Conservation (phyloP, 208 protist genomes). For the Zelonia costaricensis region DNA sequence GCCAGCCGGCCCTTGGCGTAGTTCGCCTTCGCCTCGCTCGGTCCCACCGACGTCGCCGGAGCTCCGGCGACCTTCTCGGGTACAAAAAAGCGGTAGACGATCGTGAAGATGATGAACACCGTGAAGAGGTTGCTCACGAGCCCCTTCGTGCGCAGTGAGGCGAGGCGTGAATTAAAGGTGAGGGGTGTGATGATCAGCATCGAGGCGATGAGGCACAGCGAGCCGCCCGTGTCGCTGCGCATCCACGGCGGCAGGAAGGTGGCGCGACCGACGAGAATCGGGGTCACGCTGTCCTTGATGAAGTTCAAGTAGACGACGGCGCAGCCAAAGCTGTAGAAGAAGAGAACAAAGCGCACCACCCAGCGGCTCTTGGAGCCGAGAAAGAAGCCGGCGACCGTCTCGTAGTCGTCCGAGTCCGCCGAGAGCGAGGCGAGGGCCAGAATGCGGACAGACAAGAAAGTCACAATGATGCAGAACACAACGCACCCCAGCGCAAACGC, state of each 20-base stretch:
- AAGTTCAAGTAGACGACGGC: constrained; percentile 74
- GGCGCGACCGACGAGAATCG: constrained; percentile 40
- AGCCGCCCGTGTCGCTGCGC: constrained; percentile 42
- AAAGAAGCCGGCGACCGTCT: constrained; percentile 75
- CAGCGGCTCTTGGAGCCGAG: constrained; percentile 52
- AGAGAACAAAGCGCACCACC: constrained; percentile 54
- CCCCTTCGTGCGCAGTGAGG: constrained; percentile 77
- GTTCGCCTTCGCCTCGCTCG: background rate
- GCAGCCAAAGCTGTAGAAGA: constrained; percentile 80
- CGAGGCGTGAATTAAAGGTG: constrained; percentile 75
- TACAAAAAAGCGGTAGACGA: constrained; percentile 68
- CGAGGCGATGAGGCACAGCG: constrained; percentile 43
- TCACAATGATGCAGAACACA: constrained; percentile 58
- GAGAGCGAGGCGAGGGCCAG: constrained; percentile 72
- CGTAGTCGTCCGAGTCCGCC: constrained; percentile 77
- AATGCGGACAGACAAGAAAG: constrained; percentile 72
- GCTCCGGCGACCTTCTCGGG: constrained; percentile 12
- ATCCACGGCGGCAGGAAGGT: constrained; percentile 63
- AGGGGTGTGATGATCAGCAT: constrained; percentile 62
- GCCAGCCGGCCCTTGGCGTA: constrained; percentile 16
- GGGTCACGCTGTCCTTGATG: constrained; percentile 67
- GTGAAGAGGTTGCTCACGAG: constrained; percentile 77
- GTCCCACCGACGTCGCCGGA: background rate
- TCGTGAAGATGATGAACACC: constrained; percentile 67
- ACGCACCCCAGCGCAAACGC: constrained; percentile 49